Evolutionary conservation across 1,284 basidiomycete genomes (phyloP), one percentile per base, ranked within the genome.

Genomic region (Chondrostereum purpureum): DNA sequence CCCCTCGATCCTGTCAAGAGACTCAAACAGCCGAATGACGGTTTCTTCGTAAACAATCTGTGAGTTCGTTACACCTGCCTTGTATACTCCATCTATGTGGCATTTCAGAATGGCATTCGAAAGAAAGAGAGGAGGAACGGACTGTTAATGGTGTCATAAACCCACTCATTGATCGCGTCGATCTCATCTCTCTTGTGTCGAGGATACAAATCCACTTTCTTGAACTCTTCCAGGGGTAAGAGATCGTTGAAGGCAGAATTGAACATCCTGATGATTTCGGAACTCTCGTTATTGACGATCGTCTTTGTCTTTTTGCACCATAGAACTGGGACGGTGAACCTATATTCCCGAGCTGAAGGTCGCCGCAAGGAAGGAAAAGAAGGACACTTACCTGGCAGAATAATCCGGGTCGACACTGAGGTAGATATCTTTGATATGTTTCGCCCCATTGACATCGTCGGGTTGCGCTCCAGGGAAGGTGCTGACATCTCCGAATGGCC

Each of bases 211-310:
- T 92, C 80, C 41, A 92, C 46, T 23, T 68, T 65, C 13, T 80
- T 81, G 54, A 80, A 78, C 10, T 87, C 78, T 2, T 70, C 62
- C n/a, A n/a, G n/a, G 1, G 83, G 72, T 2, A 94, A 50, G 14
- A 84, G 53, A 4, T 79, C 67, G 62, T 94, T 83, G 69, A 95
- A 94, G 6, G 76, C 83, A 5, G 74, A 72, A 66, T 44, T 96
- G 65, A 97, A 77, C 39, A 93, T 88, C 45, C 94, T 83, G 56
- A 97, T 92, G 58, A 97, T 92, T 66, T 95, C 92, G 1, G 86
- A 83, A 52, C 83, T 88, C 62, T 96, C 92, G 63, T 95, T 98
- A 71, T 89, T 96, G 47, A 99, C 95, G 54, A 98, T 88, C 33
- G 88, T 91, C 47, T 85, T 66, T 24, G 64, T 70, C 66, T 96